Conservation (phyloP, 2,329 filamentous ascomycete genomes). For the Fusarium sp. region DNA sequence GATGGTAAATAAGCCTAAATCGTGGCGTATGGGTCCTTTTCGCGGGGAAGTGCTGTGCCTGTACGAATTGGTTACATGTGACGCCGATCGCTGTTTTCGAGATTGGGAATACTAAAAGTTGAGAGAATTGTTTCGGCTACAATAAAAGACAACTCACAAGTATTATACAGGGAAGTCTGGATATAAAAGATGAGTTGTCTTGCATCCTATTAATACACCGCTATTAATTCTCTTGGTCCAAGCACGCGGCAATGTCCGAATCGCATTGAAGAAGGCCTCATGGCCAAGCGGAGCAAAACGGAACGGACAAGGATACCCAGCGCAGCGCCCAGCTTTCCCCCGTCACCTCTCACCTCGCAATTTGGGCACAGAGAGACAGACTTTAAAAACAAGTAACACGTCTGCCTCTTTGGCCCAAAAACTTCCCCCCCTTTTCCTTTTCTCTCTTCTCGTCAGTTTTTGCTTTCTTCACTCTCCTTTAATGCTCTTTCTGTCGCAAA, state of each 20-base stretch:
- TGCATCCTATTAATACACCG: constrained; percentile 4
- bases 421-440: background rate
- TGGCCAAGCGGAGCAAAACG: constrained; percentile 31
- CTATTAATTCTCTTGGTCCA: constrained; percentile 8
- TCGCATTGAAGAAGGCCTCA: constrained; percentile 9
- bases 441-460: background rate
- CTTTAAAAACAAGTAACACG: constrained; percentile 22
- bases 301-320: constrained; percentile 25
- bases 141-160: background rate
- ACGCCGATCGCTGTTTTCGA: constrained; percentile 11
- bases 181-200: constrained; percentile 2
- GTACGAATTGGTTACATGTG: constrained; percentile 17
- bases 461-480: background rate
- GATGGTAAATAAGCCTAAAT: constrained; percentile 31
- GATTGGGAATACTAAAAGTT: background rate
- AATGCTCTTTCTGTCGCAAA: constrained; percentile 10
- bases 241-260: constrained; percentile 30
- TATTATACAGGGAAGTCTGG: background rate
- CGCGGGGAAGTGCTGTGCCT: constrained; percentile 9
- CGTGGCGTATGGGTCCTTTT: background rate
- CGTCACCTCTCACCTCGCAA: constrained; percentile 1
- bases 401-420: background rate
- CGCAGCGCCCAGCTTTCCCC: constrained; percentile 14
- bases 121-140: background rate
- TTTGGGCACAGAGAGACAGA: constrained; percentile 7